Base-by-base conservation (phyloP, 371 early-diverging fungal species). In the Rhizopus sp. region DNA sequence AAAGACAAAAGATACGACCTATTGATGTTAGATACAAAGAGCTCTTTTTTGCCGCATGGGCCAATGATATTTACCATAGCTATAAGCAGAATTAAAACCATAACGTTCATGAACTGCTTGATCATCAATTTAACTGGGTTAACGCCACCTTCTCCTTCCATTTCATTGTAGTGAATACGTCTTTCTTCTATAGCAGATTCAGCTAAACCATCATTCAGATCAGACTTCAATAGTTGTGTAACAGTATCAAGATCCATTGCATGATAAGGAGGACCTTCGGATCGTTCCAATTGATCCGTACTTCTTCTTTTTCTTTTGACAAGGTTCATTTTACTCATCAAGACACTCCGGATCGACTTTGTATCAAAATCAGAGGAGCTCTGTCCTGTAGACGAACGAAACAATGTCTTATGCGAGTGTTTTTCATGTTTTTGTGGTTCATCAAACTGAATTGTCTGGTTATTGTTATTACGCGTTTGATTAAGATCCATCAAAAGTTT, bases 11-110 rank as follows among this genome's bases (percentile, higher is more conserved):
- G 86, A 80, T 15, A 83, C 77, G 38, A 83, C 80, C 69, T 82
- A 61, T 40, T 23, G 16, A 10, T 34, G 10, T 10, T 8, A 34
- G 1, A 15, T 34, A 52, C 46, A 45, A 16, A 45, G 7, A 45
- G 9, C 7, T 13, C 8, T 39, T 23, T 23, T 23, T 23, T 23
- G 23, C 23, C 23, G 23, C 23, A 44, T 12, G 9, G 7, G 33
- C 10, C 10, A 54, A 23, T 17, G 32, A 50, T 7, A 48, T 53
- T 65, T 69, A 78, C 79, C 67, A 90, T 80, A 12, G 93, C 91
- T 37, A 86, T 92, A 16, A 88, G 55, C 3, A 93, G 75, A 56
- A 94, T 88, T 8, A 93, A 56, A 10, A 91, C 87, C 92, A 94
- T 88, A 61, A 91, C 78, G 59, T 94, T 93, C 51, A 88, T 70